Conservation (phyloP, 768 basidiomycete species). For the Amanita polypyramis region DNA sequence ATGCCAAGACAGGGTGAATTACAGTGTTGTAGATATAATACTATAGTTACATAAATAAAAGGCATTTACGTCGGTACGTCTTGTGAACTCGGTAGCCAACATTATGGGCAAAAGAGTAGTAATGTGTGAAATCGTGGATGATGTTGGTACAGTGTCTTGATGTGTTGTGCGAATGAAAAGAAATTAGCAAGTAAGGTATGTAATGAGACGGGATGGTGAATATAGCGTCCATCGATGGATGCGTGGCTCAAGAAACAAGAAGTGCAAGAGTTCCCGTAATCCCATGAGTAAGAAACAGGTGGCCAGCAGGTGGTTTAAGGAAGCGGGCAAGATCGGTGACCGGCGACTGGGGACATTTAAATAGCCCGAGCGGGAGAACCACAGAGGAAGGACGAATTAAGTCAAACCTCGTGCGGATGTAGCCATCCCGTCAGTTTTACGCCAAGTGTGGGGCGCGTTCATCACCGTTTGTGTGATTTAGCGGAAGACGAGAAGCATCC, state of each 20-base stretch:
- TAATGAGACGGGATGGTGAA: neutral
- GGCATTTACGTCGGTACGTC: slow-evolving; percentile 1
- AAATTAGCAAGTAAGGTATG: neutral
- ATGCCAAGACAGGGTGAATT: slow-evolving; percentile 4
- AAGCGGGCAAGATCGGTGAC: neutral
- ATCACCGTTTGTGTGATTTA: neutral
- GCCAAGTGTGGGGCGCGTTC: neutral
- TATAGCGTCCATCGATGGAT: slow-evolving; percentile 1
- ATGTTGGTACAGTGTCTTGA: slow-evolving; percentile 4
- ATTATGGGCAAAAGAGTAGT: neutral
- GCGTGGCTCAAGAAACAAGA: neutral
- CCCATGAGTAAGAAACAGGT: neutral
- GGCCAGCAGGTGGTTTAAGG: neutral
- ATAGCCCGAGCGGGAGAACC: neutral
- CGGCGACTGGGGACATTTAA: neutral
- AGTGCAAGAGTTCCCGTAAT: neutral
- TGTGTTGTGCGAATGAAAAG: neutral
- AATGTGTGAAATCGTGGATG: neutral
- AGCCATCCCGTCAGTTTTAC: neutral
- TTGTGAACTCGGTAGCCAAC: neutral
- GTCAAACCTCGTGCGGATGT: neutral
- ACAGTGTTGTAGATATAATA: neutral
- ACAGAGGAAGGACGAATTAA: slow-evolving; percentile 1
- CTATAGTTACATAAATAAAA: neutral
- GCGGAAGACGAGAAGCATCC: neutral